phyloP scores from a whole-genome alignment of 257 asterid species.

The Galeopsis tetrahit region DNA sequence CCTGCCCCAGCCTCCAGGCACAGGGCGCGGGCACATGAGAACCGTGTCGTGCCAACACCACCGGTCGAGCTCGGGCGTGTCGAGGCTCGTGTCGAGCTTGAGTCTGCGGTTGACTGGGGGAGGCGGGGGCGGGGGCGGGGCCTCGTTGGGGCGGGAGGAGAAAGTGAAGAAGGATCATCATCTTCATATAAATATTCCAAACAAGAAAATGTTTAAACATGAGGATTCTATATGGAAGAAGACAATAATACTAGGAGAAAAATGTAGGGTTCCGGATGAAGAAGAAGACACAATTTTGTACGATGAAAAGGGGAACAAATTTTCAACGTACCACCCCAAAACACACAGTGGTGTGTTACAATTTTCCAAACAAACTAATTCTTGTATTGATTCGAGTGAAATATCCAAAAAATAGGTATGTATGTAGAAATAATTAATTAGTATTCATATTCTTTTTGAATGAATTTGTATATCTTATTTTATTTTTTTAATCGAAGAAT shows the following conservation, averaged over 20 bases:
- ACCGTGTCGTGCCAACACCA: constrained; percentile 43
- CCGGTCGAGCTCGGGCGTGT: constrained; percentile 42
- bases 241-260: constrained; percentile 85
- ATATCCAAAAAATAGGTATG: not conserved
- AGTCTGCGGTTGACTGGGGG: constrained; percentile 51
- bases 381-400: constrained; percentile 15
- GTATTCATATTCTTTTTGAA: too few species aligned
- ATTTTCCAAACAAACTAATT: constrained; percentile 35
- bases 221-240: constrained; percentile 93
- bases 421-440: too few species aligned
- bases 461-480: too few species aligned
- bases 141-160: constrained; percentile 8
- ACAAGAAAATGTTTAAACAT: constrained; percentile 36
- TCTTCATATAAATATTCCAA: too few species aligned
- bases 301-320: constrained; percentile 71
- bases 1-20: constrained; percentile 34
- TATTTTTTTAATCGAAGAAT: too few species aligned
- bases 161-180: constrained; percentile 17
- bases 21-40: constrained; percentile 31
- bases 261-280: constrained; percentile 70
- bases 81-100: constrained; percentile 50
- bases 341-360: constrained; percentile 31
- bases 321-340: constrained; percentile 64
- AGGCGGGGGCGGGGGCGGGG: constrained; percentile 28
- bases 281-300: constrained; percentile 54